phyloP scores from a whole-genome alignment of 2,329 filamentous ascomycete genomes.

The Eurotiales sp. region DNA sequence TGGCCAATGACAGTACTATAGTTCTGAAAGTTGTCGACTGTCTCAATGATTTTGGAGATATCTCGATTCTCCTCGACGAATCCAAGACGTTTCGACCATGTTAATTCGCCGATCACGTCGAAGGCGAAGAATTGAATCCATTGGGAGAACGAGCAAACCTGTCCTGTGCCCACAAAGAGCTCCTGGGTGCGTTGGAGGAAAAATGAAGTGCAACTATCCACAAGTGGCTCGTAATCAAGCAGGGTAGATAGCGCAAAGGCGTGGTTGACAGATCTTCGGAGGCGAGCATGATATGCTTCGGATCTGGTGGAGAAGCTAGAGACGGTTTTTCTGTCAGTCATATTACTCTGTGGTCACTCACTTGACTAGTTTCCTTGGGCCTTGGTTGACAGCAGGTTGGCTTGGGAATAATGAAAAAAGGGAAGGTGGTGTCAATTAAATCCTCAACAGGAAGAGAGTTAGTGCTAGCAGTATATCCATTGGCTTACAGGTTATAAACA shows the following conservation, averaged over 20 bases:
- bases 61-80: slow-evolving; percentile 74
- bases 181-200: slow-evolving; percentile 63
- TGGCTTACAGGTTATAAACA: no score
- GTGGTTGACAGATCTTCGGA: slow-evolving; percentile 70
- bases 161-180: slow-evolving; percentile 42
- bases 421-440: no score
- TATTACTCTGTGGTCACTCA: no score
- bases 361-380: no score
- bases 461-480: no score
- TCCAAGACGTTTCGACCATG: slow-evolving; percentile 70
- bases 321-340: no score
- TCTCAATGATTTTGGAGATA: slow-evolving; percentile 68
- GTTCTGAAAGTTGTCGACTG: slow-evolving; percentile 41
- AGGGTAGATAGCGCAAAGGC: slow-evolving; percentile 75
- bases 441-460: no score
- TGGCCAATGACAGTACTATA: slow-evolving; percentile 54
- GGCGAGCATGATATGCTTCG: slow-evolving; percentile 70
- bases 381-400: no score
- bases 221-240: slow-evolving; percentile 74
- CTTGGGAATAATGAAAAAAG: no score
- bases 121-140: slow-evolving; percentile 75
- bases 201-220: slow-evolving; percentile 68
- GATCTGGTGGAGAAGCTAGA: slow-evolving; percentile 72
- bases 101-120: slow-evolving; percentile 77
- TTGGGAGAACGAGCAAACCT: slow-evolving; percentile 21